Percentiles rank a stretch among this genome's conserved stretches.
phyloP scores from a whole-genome alignment of 148 eudicot species.

The Heliamphora exappendiculata region DNA sequence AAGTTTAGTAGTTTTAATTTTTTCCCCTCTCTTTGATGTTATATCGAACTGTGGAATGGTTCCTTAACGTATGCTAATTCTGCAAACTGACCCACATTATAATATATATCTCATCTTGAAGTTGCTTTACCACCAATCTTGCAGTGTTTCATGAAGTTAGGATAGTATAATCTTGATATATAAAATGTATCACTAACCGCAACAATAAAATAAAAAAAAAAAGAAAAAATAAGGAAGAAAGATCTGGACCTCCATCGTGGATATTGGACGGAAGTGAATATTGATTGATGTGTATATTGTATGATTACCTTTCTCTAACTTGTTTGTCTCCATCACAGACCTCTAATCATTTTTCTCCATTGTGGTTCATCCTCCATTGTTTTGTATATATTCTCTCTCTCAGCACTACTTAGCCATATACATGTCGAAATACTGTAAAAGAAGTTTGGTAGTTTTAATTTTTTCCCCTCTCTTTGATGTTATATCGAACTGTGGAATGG shows the following conservation, averaged over 20 bases:
- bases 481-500: background rate
- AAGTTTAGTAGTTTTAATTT: background rate
- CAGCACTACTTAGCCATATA: background rate
- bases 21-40: background rate
- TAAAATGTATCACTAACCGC: too few species aligned
- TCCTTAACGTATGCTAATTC: background rate
- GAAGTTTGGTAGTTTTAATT: background rate
- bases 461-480: background rate
- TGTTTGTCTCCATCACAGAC: background rate
- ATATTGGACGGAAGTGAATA: too few species aligned
- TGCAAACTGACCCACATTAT: background rate
- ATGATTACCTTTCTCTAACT: background rate
- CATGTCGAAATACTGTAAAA: background rate
- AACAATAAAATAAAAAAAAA: too few species aligned
- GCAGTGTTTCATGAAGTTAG: background rate
- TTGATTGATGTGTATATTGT: background rate
- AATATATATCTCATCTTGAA: background rate
- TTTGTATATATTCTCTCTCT: background rate
- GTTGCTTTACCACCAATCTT: background rate
- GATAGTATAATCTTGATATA: too few species aligned
- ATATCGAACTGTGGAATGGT: background rate
- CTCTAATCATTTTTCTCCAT: background rate
- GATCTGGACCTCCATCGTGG: too few species aligned
- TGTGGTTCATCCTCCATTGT: background rate
- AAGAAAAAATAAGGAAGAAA: too few species aligned